These are phyloP conservation scores for Bolboschoenoplectus hybrid DNA, from an alignment of 202 grass and related monocot genomes.

Conservation along the genomic window DNA sequence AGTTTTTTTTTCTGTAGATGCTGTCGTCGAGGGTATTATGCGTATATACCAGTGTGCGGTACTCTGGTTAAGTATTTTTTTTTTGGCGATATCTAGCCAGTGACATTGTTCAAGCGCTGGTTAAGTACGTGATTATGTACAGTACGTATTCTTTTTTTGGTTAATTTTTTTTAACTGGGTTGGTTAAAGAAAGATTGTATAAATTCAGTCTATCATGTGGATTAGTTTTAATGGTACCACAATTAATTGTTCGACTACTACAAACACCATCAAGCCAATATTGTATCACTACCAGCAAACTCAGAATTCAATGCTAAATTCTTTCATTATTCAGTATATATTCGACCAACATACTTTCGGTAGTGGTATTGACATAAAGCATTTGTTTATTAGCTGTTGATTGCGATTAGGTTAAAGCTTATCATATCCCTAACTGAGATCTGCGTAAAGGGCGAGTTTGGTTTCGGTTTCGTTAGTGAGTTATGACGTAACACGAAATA, in stretches of 20 bases:
- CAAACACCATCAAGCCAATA: neutral
- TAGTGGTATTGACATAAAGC: neutral
- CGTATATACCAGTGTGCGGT: too few relatives aligned
- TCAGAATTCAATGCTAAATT: neutral
- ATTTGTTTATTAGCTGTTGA: conserved; percentile 3
- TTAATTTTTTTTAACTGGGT: too few relatives aligned
- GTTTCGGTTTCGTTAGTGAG: neutral
- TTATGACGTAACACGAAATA: neutral
- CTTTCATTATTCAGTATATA: neutral
- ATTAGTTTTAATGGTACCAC: too few relatives aligned
- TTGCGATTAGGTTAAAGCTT: neutral
- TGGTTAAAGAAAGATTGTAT: too few relatives aligned
- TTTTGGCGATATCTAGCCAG: too few relatives aligned
- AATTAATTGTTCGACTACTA: too few relatives aligned
- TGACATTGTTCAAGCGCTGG: too few relatives aligned
- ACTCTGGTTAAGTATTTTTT: too few relatives aligned
- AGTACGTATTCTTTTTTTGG: too few relatives aligned
- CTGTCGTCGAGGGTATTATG: neutral
- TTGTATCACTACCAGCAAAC: neutral
- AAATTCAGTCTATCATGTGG: too few relatives aligned
- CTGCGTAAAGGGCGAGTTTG: neutral
- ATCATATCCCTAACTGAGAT: conserved; percentile 6
- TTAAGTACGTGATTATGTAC: too few relatives aligned
- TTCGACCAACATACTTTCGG: neutral
- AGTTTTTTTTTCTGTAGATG: neutral